A percentile compares a stretch with the other conserved stretches of the same genome.
Evolutionary conservation across 2,329 filamentous ascomycete species (phyloP).

Genomic region (Fusarium sp.): DNA sequence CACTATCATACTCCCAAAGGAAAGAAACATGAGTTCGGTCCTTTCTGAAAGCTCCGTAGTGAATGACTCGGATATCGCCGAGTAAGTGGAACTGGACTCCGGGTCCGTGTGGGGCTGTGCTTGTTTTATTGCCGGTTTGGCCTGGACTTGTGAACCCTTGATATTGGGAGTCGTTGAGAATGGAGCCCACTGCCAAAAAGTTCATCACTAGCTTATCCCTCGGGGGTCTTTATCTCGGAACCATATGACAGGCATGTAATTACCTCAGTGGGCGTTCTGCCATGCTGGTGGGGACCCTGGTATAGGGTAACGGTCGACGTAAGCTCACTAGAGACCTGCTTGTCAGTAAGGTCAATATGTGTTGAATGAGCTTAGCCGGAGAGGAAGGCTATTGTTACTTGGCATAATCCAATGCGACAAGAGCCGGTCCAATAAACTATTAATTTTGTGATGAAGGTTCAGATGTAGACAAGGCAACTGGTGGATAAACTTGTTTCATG

Average conservation of each 20-base stretch:
- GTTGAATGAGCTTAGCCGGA: background rate
- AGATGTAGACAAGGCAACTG: background rate
- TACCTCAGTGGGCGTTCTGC: too few relatives aligned
- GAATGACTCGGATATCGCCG: too few relatives aligned
- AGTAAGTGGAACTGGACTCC: too few relatives aligned
- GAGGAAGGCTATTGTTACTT: background rate
- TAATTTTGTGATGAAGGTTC: background rate
- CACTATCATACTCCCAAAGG: too few relatives aligned
- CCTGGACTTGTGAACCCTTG: too few relatives aligned
- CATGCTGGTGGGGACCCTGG: too few relatives aligned
- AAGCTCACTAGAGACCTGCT: too few relatives aligned
- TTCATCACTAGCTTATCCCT: background rate
- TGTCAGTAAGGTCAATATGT: background rate
- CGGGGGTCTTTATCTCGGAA: background rate
- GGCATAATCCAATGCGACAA: background rate
- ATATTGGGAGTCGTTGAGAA: background rate
- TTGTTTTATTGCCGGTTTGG: too few relatives aligned
- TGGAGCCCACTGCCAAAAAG: background rate
- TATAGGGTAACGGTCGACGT: too few relatives aligned
- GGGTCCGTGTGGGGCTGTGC: background rate
- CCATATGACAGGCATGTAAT: too few relatives aligned
- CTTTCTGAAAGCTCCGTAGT: too few relatives aligned
- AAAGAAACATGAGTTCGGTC: too few relatives aligned
- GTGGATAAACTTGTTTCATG: background rate
- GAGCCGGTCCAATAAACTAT: background rate